phyloP scores from a whole-genome alignment of 2,329 filamentous ascomycete species.

The Cordyceps javanica region DNA sequence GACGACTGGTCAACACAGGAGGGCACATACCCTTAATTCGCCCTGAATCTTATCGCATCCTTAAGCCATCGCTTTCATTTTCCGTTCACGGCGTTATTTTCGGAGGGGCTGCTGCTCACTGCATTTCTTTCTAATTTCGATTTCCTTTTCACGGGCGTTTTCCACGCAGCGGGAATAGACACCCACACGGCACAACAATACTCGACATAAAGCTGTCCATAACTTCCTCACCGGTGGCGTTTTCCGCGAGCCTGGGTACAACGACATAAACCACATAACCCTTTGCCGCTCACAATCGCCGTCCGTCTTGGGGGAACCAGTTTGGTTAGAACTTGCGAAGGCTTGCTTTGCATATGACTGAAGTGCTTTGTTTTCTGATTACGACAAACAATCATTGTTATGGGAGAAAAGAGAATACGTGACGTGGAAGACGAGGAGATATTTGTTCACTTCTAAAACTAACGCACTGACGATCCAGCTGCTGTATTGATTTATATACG shows the following conservation, averaged over 20 bases:
- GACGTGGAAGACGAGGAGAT: not conserved
- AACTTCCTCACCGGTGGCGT: not conserved
- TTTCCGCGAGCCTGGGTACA: not conserved
- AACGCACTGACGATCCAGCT: conserved; percentile 11
- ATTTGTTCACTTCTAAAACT: conserved; percentile 13
- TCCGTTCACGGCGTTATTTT: conserved; percentile 19
- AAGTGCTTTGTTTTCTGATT: conserved; percentile 8
- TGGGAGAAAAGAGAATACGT: not conserved
- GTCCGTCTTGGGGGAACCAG: not conserved
- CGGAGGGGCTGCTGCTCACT: conserved; percentile 17
- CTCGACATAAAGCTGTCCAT: not conserved
- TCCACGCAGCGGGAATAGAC: conserved; percentile 1
- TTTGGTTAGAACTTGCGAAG: conserved; percentile 7
- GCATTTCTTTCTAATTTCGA: conserved; percentile 12
- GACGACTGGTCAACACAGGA: conserved; percentile 80
- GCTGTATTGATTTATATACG: conserved; percentile 13
- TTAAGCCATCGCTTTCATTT: conserved; percentile 13
- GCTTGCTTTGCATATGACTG: conserved; percentile 12
- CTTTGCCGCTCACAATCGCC: not conserved
- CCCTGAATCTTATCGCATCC: not conserved
- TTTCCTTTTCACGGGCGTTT: conserved; percentile 10
- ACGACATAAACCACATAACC: not conserved
- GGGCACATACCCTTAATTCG: conserved; percentile 32
- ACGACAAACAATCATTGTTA: conserved; percentile 6
- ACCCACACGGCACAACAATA: not conserved